Evolutionary conservation across 176 grass and related monocot genomes (phyloP).

Genomic region (Alopecurus myosuroides): DNA sequence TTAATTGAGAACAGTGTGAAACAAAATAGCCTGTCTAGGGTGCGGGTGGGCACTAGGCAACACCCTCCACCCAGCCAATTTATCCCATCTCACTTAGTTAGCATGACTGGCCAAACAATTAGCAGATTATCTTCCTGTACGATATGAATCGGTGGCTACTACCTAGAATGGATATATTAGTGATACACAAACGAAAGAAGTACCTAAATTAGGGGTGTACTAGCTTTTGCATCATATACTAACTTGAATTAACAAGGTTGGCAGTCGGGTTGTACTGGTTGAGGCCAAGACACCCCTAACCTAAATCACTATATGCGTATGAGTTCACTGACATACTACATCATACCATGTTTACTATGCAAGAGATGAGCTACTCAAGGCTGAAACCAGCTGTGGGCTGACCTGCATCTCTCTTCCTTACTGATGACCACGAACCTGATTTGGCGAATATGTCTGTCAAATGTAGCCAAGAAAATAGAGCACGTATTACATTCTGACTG

Average conservation of each 20-base stretch:
- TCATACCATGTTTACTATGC: not conserved
- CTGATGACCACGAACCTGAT: not conserved
- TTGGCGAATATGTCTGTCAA: not conserved
- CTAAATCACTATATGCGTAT: not conserved
- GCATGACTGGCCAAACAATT: not conserved
- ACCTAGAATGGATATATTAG: not conserved
- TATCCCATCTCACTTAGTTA: not conserved
- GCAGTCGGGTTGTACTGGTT: not conserved
- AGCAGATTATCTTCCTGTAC: not conserved
- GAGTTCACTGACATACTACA: not conserved
- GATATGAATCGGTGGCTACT: not conserved
- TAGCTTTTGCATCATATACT: not conserved
- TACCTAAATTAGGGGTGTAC: not conserved
- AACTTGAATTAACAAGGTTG: not conserved
- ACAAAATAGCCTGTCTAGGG: not conserved
- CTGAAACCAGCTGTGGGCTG: not conserved
- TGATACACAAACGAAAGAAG: not conserved
- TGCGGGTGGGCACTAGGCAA: not conserved
- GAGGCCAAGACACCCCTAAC: not conserved
- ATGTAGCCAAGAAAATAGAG: not conserved
- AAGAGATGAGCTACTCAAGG: not conserved
- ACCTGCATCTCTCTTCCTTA: constrained; percentile 33
- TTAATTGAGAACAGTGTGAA: not conserved
- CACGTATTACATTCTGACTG: not conserved
- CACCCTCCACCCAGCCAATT: not conserved